phyloP scores from a whole-genome alignment of 176 grass and related monocot genomes.

The Puya raimondii region DNA sequence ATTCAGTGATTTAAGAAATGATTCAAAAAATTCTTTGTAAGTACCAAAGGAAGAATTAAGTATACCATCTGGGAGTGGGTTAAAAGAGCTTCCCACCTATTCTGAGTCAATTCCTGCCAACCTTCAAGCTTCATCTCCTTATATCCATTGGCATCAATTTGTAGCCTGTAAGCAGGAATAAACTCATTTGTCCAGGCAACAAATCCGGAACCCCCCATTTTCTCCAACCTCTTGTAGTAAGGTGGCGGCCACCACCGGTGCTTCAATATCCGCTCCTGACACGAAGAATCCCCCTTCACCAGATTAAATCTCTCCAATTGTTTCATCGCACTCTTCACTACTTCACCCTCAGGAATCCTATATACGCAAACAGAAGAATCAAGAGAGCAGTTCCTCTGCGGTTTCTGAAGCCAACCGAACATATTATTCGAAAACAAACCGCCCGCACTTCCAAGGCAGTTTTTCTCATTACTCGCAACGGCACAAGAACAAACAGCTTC shows the following conservation, averaged over 20 bases:
- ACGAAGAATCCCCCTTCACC: conserved; percentile 7
- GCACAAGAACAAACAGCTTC: conserved; percentile 62
- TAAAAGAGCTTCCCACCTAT: conserved; percentile 71
- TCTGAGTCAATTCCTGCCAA: conserved; percentile 44
- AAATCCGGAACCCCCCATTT: conserved; percentile 33
- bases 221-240: conserved; percentile 41
- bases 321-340: conserved; percentile 40
- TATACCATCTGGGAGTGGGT: conserved; percentile 90
- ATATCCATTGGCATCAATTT: conserved; percentile 43
- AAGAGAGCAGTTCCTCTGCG: conserved; percentile 42
- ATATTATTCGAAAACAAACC: neutral
- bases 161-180: conserved; percentile 59
- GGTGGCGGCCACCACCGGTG: conserved; percentile 60
- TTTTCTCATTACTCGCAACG: conserved; percentile 32
- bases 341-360: conserved; percentile 45
- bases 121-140: conserved; percentile 54
- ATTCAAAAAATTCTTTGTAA: neutral
- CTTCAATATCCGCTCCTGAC: conserved; percentile 13
- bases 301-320: conserved; percentile 35
- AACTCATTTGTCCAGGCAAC: conserved; percentile 57
- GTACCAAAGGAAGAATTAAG: conserved; percentile 2
- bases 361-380: conserved; percentile 61
- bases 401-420: conserved; percentile 29
- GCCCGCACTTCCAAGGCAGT: conserved; percentile 13
- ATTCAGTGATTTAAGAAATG: neutral